phyloP scores from a whole-genome alignment of 495 filamentous ascomycete species.

The Pyrenopolyporus hunteri region DNA sequence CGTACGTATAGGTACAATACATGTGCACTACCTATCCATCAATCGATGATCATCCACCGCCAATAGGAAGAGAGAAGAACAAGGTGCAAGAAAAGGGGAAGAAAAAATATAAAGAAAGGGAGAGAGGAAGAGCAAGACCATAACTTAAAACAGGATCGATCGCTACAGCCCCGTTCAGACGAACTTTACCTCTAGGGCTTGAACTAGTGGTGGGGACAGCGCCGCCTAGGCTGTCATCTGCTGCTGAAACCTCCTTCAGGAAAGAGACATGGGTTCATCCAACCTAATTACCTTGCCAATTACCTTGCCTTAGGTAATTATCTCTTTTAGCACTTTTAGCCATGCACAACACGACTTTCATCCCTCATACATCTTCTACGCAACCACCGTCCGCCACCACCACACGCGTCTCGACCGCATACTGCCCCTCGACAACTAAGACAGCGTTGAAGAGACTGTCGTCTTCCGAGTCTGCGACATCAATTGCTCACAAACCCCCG shows the following conservation, averaged over 20 bases:
- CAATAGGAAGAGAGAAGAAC: constrained; percentile 3
- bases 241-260: not conserved
- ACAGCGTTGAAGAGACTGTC: constrained; percentile 9
- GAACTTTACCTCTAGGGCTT: constrained; percentile 1
- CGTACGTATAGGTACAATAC: not conserved
- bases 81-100: too few relatives aligned
- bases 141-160: constrained; percentile 13
- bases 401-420: constrained; percentile 4
- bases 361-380: constrained; percentile 18
- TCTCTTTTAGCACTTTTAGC: constrained; percentile 20
- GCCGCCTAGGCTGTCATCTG: not conserved
- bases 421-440: constrained; percentile 8
- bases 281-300: constrained; percentile 21
- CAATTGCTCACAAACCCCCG: constrained; percentile 19
- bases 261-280: constrained; percentile 20
- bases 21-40: not conserved
- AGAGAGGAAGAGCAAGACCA: too few relatives aligned
- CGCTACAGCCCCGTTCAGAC: not conserved
- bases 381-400: not conserved
- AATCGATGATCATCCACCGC: not conserved
- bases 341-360: constrained; percentile 36
- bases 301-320: constrained; percentile 12
- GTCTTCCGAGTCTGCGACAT: constrained; percentile 18
- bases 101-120: too few relatives aligned
- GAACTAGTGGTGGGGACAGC: not conserved